Base-by-base conservation (phyloP, 495 filamentous ascomycete species). In the Daldinia concentrica region DNA sequence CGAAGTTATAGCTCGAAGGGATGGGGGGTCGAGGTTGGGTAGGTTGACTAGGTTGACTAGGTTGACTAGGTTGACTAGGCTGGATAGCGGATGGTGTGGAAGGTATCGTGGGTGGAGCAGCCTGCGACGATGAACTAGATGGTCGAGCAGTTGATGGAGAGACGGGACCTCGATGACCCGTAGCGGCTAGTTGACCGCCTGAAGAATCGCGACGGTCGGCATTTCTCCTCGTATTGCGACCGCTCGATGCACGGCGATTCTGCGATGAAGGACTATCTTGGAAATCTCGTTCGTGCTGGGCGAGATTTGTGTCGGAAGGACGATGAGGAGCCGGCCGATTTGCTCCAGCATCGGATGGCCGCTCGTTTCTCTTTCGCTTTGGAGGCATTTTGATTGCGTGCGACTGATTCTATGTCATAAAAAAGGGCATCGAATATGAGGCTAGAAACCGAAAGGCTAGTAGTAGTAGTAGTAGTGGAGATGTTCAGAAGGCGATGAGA, bases 291-390 rank as follows among this genome's bases (percentile, higher is more conserved):
- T 88, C 85, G 64, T 86, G 83, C 60, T 86, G 84, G 24, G 78
- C 84, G 24, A 88, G 62, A 11, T 75, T 60, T 4, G 81, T 82
- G 66, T 86, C 80, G 32, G 77, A 78, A 45, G 86, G 86, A 5
- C 85, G 81, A 78, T 88, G 82, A 30, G 86, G 86, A 26, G 86
- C 79, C 11, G 85, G 83, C 60, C 86, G 79, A 50, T 77, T 80
- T 29, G 78, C 71, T 54, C 79, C 82, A 62, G 68, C 68, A 39
- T 88, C 86, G 55, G 76, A 76, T 29, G 78, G 77, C 62, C 76
- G 72, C 19, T 86, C 85, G 69, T 79, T 79, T 78, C 85, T 82
- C 80, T 87, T 88, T 67, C 86, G 79, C 80, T 87, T 87, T 50
- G 79, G 81, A 77, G 81, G 79, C 83, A 86, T 86, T 65, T 62